phyloP scores from a whole-genome alignment of 2,329 filamentous ascomycete species.

The Aureobasidium sp. region DNA sequence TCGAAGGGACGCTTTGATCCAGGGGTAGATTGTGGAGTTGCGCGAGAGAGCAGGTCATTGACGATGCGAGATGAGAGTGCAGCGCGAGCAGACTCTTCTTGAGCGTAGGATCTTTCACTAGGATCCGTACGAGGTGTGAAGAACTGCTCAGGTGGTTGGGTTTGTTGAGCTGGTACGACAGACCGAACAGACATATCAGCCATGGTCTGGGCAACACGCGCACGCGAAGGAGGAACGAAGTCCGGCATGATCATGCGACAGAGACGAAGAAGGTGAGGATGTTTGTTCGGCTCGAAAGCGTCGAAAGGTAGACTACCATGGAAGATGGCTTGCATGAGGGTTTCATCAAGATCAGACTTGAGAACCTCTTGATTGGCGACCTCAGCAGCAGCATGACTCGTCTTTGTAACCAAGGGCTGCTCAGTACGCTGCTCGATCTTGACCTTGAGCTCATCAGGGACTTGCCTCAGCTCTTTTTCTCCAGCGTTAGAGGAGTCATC shows the following conservation, averaged over 20 bases:
- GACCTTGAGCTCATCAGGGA: neutral
- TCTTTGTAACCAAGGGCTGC: neutral
- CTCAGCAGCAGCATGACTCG: neutral
- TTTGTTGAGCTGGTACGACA: neutral
- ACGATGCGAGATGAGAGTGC: neutral
- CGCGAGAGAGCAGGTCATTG: neutral
- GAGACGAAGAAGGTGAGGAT: neutral
- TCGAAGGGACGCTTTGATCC: conserved; percentile 7
- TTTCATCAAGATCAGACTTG: neutral
- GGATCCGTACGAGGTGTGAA: neutral
- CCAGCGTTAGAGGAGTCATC: neutral
- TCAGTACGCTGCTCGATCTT: conserved; percentile 5
- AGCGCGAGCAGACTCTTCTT: neutral
- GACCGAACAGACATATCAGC: neutral
- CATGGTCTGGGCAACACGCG: conserved; percentile 7
- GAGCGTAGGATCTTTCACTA: neutral
- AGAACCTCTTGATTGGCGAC: neutral
- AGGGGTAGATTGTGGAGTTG: neutral
- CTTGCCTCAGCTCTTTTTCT: neutral
- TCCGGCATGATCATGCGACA: conserved; percentile 1
- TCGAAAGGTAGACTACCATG: conserved; percentile 6
- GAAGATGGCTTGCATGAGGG: conserved; percentile 1
- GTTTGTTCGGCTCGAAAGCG: conserved; percentile 3
- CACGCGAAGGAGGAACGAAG: conserved; percentile 1
- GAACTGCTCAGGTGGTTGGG: neutral